Evolutionary conservation across 805 yeast species (phyloP), one percentile per base, ranked within the genome.

Genomic region (Clavispora vitiphila): DNA sequence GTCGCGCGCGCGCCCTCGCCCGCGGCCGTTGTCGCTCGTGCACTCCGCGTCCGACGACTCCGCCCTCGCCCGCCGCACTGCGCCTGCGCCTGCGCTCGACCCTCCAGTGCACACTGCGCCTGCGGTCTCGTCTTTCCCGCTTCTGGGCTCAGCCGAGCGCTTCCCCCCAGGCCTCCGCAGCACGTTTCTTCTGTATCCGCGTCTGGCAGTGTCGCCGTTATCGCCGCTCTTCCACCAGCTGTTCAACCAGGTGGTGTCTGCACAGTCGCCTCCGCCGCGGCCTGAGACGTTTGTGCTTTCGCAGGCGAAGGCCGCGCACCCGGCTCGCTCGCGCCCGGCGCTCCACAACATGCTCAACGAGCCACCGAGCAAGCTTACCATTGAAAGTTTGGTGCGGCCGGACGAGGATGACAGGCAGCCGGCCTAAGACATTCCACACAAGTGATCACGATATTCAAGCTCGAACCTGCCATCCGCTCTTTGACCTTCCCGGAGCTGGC

Each of bases 1-100:
- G 45, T 70, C 70, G 6, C 66, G 64, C 43, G 50, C 67, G 39
- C 57, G 73, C 41, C 73, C 73, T 12, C 58, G 74, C 41, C 74
- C 74, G 15, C 47, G 63, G 31, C 74, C 73, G 5, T 53, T 69
- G 35, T 44, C 67, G 11, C 59, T 69, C 35, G 64, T 54, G 45
- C 66, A 62, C 42, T 60, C 69, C 15, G 57, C 55, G 44, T 46
- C 56, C 21, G 53, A 53, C 21, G 56, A 55, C 35, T 37, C 34
- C 32, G 36, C 31, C 22, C 24, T 40, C n/a, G 11, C 19, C 8
- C 34, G 4, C 20, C 22, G 15, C 26, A n/a, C 39, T n/a, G 12
- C 27, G n/a, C 34, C 43, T 12, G 12, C 41, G 14, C 15, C 10
- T 16, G 34, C 12, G 27, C 40, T 40, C 12, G 48, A 42, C 15